A percentile compares a stretch with the other conserved stretches of the same genome.
Evolutionary conservation across 352 stramenopile genomes (phyloP).

Genomic region (Phytopythium montanum): DNA sequence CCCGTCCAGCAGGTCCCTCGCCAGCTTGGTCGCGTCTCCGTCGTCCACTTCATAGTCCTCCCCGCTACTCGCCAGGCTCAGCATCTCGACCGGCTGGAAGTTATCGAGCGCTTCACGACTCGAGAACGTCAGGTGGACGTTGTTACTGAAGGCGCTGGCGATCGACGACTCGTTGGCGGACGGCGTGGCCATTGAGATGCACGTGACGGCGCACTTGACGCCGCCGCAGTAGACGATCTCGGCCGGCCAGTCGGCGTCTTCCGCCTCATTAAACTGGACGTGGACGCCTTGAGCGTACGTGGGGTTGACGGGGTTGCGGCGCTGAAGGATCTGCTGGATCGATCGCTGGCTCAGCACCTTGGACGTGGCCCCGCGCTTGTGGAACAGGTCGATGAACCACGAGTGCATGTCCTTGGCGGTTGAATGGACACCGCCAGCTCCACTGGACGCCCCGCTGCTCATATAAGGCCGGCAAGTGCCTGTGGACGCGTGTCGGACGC

Average conservation of each 20-base stretch:
- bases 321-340: constrained; percentile 39
- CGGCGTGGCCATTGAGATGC: constrained; percentile 48
- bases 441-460: constrained; percentile 27
- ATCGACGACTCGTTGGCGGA: constrained; percentile 35
- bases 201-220: constrained; percentile 46
- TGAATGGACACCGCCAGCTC: constrained; percentile 35
- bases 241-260: constrained; percentile 27
- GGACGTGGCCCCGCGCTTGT: constrained; percentile 29
- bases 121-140: constrained; percentile 35
- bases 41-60: constrained; percentile 3
- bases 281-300: constrained; percentile 40
- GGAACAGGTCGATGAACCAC: constrained; percentile 59
- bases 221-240: constrained; percentile 47
- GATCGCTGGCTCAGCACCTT: constrained; percentile 40
- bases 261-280: constrained; percentile 27
- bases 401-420: constrained; percentile 57
- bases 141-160: constrained; percentile 46
- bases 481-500: constrained; percentile 27
- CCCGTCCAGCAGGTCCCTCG: constrained; percentile 13
- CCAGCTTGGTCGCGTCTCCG: constrained; percentile 8
- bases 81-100: constrained; percentile 22
- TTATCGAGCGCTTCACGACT: constrained; percentile 29
- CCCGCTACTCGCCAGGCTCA: background rate
- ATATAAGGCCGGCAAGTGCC: constrained; percentile 45
- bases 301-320: constrained; percentile 29